A percentile compares a stretch with the other conserved stretches of the same genome.
Conservation (phyloP, 225 moss, liverwort and hornwort genomes). For the Sphagnum tenellum region DNA sequence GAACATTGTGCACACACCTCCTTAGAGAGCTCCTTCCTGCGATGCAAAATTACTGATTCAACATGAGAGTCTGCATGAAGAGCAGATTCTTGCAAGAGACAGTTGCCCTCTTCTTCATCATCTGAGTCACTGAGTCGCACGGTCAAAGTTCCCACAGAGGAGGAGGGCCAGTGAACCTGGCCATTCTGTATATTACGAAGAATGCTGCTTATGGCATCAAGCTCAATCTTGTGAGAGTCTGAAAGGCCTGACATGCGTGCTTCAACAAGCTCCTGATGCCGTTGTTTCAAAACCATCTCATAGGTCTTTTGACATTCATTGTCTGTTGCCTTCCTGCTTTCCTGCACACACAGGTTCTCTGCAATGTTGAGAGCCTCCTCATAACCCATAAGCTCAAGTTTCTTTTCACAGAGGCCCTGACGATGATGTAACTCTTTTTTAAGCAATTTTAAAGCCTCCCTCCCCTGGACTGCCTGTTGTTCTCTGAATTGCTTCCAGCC, state of each 20-base stretch:
- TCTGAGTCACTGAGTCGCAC: constrained; percentile 23
- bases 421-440: constrained; percentile 24
- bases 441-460: constrained; percentile 15
- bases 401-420: constrained; percentile 20
- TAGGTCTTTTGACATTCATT: constrained; percentile 9
- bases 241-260: constrained; percentile 10
- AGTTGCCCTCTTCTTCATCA: constrained; percentile 26
- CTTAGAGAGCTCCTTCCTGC: constrained; percentile 24
- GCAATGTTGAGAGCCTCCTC: constrained; percentile 31
- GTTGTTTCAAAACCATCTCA: constrained; percentile 25
- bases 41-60: constrained; percentile 10
- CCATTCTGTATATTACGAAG: constrained; percentile 20
- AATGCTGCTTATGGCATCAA: constrained; percentile 24
- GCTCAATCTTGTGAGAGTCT: constrained; percentile 14
- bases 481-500: constrained; percentile 35
- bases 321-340: constrained; percentile 24
- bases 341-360: constrained; percentile 21
- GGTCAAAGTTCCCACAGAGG: constrained; percentile 18
- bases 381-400: constrained; percentile 23
- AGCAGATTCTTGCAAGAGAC: constrained; percentile 24
- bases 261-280: constrained; percentile 21
- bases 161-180: constrained; percentile 18
- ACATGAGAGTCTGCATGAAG: constrained; percentile 21
- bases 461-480: constrained; percentile 24
- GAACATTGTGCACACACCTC: constrained; percentile 10